Conservation (phyloP, 257 asterid genomes). For the Solanum infundibuliforme region DNA sequence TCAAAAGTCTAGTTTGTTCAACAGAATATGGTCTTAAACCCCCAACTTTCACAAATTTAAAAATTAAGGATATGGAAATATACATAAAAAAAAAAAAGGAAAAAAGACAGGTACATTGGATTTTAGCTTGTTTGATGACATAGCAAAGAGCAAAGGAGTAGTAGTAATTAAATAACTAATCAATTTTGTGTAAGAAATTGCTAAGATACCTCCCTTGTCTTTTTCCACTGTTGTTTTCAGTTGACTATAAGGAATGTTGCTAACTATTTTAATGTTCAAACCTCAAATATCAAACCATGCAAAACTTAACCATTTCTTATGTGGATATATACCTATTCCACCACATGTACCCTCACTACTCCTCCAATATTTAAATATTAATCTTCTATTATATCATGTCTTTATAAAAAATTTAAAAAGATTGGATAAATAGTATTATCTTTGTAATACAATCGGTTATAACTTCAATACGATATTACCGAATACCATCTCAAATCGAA, state of each 20-base stretch:
- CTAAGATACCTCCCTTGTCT: neutral
- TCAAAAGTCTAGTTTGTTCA: neutral
- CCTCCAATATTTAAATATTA: neutral
- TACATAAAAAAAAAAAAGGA: too few relatives aligned
- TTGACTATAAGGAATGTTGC: neutral
- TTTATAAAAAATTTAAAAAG: rapidly evolving
- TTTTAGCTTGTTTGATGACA: neutral
- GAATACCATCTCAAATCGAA: too few relatives aligned
- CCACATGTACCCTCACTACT: neutral
- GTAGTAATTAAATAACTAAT: neutral
- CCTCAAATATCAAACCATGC: neutral
- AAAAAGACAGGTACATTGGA: neutral
- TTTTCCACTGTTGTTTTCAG: neutral
- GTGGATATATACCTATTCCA: neutral
- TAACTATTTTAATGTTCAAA: neutral
- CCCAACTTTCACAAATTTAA: neutral
- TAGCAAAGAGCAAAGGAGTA: neutral
- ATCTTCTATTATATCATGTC: too few relatives aligned
- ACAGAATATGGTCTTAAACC: neutral
- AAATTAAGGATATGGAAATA: neutral
- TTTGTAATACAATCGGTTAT: too few relatives aligned
- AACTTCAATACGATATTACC: too few relatives aligned
- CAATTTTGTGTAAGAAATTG: neutral
- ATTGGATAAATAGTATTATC: too few relatives aligned
- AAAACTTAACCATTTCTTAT: neutral